Evolutionary conservation across 2,329 filamentous ascomycete species (phyloP).

Genomic region (Tolypocladium inflatum): DNA sequence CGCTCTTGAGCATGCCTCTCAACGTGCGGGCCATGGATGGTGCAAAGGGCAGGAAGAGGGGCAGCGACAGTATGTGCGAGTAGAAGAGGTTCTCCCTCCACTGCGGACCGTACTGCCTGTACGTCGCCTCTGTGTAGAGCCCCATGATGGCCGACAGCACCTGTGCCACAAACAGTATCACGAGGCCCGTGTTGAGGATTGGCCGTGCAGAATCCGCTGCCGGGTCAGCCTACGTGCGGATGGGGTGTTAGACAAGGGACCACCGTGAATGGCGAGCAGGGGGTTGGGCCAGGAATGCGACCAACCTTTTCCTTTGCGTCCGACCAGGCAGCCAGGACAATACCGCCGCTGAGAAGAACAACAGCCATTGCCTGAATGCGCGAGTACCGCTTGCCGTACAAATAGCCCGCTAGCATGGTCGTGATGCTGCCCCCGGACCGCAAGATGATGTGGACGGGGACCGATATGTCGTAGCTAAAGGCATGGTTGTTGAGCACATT

Average conservation of each 20-base stretch:
- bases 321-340: slow-evolving; percentile 80
- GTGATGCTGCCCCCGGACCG: slow-evolving; percentile 92
- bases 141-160: slow-evolving; percentile 89
- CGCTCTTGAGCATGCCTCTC: slow-evolving; percentile 50
- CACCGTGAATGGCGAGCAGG: background rate
- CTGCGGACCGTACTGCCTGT: slow-evolving; percentile 73
- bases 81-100: slow-evolving; percentile 98
- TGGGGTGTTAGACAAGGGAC: background rate
- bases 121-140: slow-evolving; percentile 86
- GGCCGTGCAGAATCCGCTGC: slow-evolving; percentile 10
- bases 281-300: background rate
- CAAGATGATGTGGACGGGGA: slow-evolving; percentile 93
- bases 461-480: slow-evolving; percentile 92
- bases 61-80: slow-evolving; percentile 66
- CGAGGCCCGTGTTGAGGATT: slow-evolving; percentile 54
- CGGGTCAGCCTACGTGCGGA: background rate
- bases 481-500: slow-evolving; percentile 97
- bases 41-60: slow-evolving; percentile 66
- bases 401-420: slow-evolving; percentile 81
- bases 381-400: slow-evolving; percentile 80
- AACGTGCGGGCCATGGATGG: slow-evolving; percentile 57
- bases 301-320: slow-evolving; percentile 76
- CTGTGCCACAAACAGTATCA: slow-evolving; percentile 80
- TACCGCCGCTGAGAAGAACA: slow-evolving; percentile 71
- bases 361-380: slow-evolving; percentile 74